Evolutionary conservation across 768 basidiomycete genomes (phyloP), one percentile per base, ranked within the genome.

Genomic region (Mycena floridula): DNA sequence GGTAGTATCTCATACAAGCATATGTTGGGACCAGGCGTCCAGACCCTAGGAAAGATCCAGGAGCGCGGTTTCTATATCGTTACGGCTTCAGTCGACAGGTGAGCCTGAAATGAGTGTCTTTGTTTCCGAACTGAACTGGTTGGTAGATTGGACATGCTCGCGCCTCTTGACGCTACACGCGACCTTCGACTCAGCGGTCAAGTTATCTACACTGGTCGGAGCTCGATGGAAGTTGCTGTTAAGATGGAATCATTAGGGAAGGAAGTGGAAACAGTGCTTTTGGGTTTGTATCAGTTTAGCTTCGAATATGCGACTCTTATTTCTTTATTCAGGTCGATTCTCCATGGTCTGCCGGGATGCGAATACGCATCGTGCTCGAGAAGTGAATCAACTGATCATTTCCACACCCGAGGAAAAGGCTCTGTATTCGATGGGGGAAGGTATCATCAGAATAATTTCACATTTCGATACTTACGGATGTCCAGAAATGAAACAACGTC

Each of bases 271-370:
- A 76, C 77, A 15, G 74, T 88, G 25, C 66, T 87, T 51, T 65
- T 90, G 30, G 86, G 87, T 80, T 56, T 38, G 40, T 48, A 20
- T 13, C 2, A 22, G 24, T 28, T 25, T 21, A 16, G 20, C 27
- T 42, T 15, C 37, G 12, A n/a, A 26, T 18, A 26, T 20, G 9
- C 28, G 11, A 16, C 28, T 32, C 11, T 9, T 16, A 32, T 32
- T 16, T 9, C 28, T 16, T 32, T 32, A 16, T 32, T 4, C 39
- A 89, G 89, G 90, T n/a, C 79, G 89, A n/a, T 92, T 92, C 66
- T 82, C 83, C 0, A 92, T 92, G 89, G 89, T 91, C 6, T 89
- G 86, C 57, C 68, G 88, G 45, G 82, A 90, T 54, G 75, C 83
- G 0, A 58, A 60, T 12, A 85, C 85, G 3, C 78, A 82, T 49